Evolutionary conservation across 1,139 yeast genomes (phyloP).

Genomic region (Sugiyamaella japonica): DNA sequence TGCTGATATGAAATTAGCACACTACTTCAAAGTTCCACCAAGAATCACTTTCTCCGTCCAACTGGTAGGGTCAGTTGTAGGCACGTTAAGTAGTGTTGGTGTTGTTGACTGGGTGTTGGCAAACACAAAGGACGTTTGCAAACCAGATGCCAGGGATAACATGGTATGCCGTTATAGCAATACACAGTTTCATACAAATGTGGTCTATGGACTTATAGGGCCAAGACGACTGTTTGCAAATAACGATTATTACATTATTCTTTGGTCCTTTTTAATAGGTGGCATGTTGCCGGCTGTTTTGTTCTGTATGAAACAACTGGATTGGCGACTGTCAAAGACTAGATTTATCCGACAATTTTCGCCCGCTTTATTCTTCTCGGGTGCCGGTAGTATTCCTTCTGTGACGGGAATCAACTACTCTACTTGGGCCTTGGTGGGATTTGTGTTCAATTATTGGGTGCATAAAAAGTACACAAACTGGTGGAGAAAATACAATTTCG

Average conservation of each 20-base stretch:
- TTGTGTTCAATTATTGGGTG: conserved; percentile 53
- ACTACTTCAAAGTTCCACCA: conserved; percentile 61
- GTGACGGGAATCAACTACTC: conserved; percentile 19
- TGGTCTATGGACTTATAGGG: conserved; percentile 64
- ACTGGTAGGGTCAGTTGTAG: conserved; percentile 44
- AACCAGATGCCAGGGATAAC: conserved; percentile 33
- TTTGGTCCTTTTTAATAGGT: conserved; percentile 47
- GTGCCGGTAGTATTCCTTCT: conserved; percentile 15
- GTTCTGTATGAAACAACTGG: neutral
- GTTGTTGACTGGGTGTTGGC: conserved; percentile 55
- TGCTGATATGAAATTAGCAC: conserved; percentile 59
- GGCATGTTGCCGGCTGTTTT: conserved; percentile 33
- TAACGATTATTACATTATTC: conserved; percentile 49
- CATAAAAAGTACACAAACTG: conserved; percentile 49
- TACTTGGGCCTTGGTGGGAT: conserved; percentile 39
- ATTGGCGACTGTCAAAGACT: conserved; percentile 1
- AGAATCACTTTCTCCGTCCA: conserved; percentile 60
- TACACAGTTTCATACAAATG: conserved; percentile 53
- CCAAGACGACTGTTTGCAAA: conserved; percentile 54
- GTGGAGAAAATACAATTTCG: conserved; percentile 54
- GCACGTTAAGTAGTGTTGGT: conserved; percentile 51
- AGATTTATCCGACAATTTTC: conserved; percentile 42
- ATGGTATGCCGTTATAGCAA: conserved; percentile 44
- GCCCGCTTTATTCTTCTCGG: conserved; percentile 48
- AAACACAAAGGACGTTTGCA: conserved; percentile 50